Evolutionary conservation across 805 yeast species (phyloP).

Genomic region (Candida takata): DNA sequence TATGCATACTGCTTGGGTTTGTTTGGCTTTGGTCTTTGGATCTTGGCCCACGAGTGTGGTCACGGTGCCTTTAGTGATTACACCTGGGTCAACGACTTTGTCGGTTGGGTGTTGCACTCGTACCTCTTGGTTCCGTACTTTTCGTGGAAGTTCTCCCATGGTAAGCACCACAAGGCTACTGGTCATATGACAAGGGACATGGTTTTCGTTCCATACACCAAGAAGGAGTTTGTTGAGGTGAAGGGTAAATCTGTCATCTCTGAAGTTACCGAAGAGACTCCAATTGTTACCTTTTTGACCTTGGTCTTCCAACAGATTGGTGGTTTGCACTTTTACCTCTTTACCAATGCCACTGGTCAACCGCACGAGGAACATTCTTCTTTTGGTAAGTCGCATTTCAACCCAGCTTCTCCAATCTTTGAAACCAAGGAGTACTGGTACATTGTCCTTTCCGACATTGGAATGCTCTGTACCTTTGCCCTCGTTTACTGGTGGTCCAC

Average conservation of each 20-base stretch:
- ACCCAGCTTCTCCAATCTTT: conserved; percentile 49
- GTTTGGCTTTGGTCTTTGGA: conserved; percentile 54
- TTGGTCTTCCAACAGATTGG: conserved; percentile 49
- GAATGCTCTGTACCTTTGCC: conserved; percentile 38
- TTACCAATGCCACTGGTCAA: conserved; percentile 54
- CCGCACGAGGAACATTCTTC: conserved; percentile 35
- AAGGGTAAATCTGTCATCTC: conserved; percentile 29
- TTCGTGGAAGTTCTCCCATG: conserved; percentile 55
- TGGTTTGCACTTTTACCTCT: conserved; percentile 45
- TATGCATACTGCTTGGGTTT: conserved; percentile 37
- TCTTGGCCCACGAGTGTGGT: conserved; percentile 60
- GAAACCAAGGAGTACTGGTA: conserved; percentile 50
- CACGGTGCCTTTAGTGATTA: conserved; percentile 56
- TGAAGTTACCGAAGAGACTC: conserved; percentile 50
- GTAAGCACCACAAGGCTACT: conserved; percentile 58
- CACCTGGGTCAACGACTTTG: conserved; percentile 42
- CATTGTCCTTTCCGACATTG: conserved; percentile 48
- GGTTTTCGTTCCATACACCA: conserved; percentile 52
- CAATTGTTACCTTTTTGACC: conserved; percentile 37
- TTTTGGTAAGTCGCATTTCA: conserved; percentile 43
- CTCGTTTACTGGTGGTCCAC: conserved; percentile 47
- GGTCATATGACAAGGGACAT: conserved; percentile 55
- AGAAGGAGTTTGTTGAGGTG: conserved; percentile 34
- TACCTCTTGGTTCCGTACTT: conserved; percentile 53
- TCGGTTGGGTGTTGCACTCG: conserved; percentile 58